A percentile compares a stretch with the other conserved stretches of the same genome.
These are phyloP conservation scores for Collybia nuda DNA, from an alignment of 768 basidiomycete species.

Conservation along the genomic window DNA sequence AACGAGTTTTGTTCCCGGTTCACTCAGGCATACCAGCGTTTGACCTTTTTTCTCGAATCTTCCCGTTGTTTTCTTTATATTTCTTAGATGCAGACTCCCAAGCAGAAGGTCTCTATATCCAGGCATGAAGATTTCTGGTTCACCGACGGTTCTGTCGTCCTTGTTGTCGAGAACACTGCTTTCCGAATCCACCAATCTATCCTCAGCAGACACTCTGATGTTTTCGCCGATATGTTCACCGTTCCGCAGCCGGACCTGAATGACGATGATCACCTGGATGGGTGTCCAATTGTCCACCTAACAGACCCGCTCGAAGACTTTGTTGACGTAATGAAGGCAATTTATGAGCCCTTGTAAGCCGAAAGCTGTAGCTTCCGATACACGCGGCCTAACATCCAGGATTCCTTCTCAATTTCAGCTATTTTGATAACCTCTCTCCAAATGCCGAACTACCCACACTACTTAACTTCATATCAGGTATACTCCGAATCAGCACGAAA, in stretches of 20 bases:
- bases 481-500: slow-evolving; percentile 43
- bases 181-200: slow-evolving; percentile 41
- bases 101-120: neutral
- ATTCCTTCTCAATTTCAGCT: slow-evolving; percentile 18
- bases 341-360: slow-evolving; percentile 29
- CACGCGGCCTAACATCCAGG: neutral
- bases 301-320: slow-evolving; percentile 34
- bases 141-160: slow-evolving; percentile 36
- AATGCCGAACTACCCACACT: slow-evolving; percentile 32
- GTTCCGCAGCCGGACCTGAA: slow-evolving; percentile 31
- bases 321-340: slow-evolving; percentile 30
- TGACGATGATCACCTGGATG: slow-evolving; percentile 27
- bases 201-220: slow-evolving; percentile 36
- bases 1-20: no score
- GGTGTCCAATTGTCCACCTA: slow-evolving; percentile 33
- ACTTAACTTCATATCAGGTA: slow-evolving; percentile 39
- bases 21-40: no score
- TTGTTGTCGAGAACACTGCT: slow-evolving; percentile 29
- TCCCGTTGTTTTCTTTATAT: no score
- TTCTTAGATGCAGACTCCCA: no score
- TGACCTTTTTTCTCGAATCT: no score
- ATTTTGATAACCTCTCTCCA: slow-evolving; percentile 35
- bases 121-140: slow-evolving; percentile 32
- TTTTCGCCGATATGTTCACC: slow-evolving; percentile 36
- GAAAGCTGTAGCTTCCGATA: neutral